Evolutionary conservation across 306 rosid species (phyloP).

Genomic region (Ziziphus jujuba): DNA sequence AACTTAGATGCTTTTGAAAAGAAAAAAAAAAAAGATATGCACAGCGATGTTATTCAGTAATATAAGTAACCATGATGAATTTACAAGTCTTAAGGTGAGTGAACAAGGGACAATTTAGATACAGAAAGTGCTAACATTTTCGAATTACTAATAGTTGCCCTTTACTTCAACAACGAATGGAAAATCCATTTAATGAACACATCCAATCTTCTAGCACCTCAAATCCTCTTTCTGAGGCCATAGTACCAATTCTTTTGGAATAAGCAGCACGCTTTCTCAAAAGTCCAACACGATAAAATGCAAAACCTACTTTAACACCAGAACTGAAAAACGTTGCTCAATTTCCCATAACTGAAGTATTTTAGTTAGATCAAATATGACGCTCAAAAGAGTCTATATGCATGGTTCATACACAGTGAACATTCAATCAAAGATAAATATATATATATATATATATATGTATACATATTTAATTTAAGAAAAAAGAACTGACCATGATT

Average conservation of each 20-base stretch:
- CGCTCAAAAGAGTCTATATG: not conserved
- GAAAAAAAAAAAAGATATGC: slow-evolving; percentile 5
- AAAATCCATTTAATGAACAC: too few relatives aligned
- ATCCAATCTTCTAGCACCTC: too few relatives aligned
- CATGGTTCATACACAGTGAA: not conserved
- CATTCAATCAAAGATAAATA: not conserved
- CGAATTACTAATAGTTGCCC: not conserved
- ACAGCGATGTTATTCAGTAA: not conserved
- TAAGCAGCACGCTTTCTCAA: too few relatives aligned
- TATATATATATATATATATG: too few relatives aligned
- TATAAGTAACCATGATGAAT: not conserved
- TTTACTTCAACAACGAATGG: not conserved
- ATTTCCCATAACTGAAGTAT: not conserved
- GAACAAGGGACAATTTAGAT: not conserved
- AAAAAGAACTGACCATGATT: slow-evolving; percentile 59
- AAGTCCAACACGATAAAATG: too few relatives aligned
- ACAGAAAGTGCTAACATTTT: not conserved
- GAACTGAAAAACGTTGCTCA: too few relatives aligned
- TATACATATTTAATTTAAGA: too few relatives aligned
- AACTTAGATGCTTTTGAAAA: not conserved
- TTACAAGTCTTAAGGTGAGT: not conserved
- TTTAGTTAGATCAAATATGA: not conserved
- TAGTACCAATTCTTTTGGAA: too few relatives aligned
- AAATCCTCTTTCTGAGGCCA: too few relatives aligned
- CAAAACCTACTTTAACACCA: too few relatives aligned